These are phyloP conservation scores for Hypoxylon sp. DNA, from an alignment of 2,329 filamentous ascomycete genomes.

Conservation along the genomic window DNA sequence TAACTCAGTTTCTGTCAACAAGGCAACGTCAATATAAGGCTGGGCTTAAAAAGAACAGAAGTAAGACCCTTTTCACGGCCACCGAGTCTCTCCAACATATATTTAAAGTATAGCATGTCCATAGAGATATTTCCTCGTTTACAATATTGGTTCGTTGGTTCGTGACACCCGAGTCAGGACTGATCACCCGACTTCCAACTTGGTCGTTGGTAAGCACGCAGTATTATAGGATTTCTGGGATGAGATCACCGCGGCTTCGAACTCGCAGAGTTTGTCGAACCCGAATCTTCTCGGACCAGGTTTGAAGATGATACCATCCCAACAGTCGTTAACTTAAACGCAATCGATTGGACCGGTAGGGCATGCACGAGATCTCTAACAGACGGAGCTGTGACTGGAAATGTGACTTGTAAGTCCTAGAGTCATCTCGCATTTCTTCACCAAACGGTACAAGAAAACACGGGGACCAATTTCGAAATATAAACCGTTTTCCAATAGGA, in stretches of 20 bases:
- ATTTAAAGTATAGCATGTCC: not conserved
- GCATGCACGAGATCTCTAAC: not conserved
- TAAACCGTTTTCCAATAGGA: not conserved
- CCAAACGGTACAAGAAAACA: not conserved
- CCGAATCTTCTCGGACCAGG: not conserved
- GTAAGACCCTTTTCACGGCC: not conserved
- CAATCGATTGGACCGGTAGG: not conserved
- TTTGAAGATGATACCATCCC: not conserved
- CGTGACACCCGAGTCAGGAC: not conserved
- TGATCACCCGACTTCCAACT: not conserved
- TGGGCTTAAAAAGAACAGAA: not conserved
- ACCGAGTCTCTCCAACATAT: not conserved
- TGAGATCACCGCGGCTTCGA: not conserved
- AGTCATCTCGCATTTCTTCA: not conserved
- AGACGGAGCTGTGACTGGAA: not conserved
- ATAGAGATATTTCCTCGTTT: not conserved
- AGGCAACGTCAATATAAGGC: not conserved
- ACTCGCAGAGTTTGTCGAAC: not conserved
- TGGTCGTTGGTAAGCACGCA: constrained; percentile 1
- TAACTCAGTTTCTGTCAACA: not conserved
- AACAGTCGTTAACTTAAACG: not conserved
- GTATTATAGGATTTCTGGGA: not conserved
- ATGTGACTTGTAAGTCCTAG: not conserved
- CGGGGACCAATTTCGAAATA: too few relatives aligned
- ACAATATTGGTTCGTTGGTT: not conserved